Conservation (phyloP, 225 moss, liverwort and hornwort species). For the Marchantia paleacea region DNA sequence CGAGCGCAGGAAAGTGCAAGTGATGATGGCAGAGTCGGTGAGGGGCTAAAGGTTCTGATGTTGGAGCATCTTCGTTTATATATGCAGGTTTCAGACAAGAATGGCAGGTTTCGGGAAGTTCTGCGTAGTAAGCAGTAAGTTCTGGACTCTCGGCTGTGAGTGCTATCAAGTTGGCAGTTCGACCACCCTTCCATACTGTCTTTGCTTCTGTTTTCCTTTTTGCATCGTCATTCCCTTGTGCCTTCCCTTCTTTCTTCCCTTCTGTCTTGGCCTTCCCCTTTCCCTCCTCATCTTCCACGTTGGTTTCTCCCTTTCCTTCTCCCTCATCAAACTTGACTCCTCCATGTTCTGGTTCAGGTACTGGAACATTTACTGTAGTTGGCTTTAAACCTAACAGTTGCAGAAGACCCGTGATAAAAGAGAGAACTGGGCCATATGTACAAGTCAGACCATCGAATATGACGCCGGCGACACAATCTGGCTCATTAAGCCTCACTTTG, state of each 20-base stretch:
- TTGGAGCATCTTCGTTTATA: slow-evolving; percentile 5
- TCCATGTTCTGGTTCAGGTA: neutral
- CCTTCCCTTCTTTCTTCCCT: slow-evolving; percentile 11
- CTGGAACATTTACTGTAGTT: slow-evolving; percentile 24
- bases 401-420: slow-evolving; percentile 52
- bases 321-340: neutral
- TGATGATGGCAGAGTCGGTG: slow-evolving; percentile 35
- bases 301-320: neutral
- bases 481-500: slow-evolving; percentile 38
- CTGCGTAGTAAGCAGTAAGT: slow-evolving; percentile 51
- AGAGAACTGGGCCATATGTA: slow-evolving; percentile 38
- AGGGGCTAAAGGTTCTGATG: slow-evolving; percentile 16
- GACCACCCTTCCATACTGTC: slow-evolving; percentile 56
- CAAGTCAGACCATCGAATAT: slow-evolving; percentile 78
- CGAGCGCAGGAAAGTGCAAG: slow-evolving; percentile 38
- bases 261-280: slow-evolving; percentile 7
- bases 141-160: slow-evolving; percentile 48
- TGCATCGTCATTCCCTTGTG: slow-evolving; percentile 2
- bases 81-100: slow-evolving; percentile 23
- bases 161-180: slow-evolving; percentile 47
- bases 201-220: slow-evolving; percentile 22
- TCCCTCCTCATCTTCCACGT: neutral
- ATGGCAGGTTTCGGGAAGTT: slow-evolving; percentile 41
- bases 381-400: slow-evolving; percentile 53
- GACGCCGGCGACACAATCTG: slow-evolving; percentile 47